Evolutionary conservation across 2,329 filamentous ascomycete species (phyloP).

Genomic region (Eutypella sp.): DNA sequence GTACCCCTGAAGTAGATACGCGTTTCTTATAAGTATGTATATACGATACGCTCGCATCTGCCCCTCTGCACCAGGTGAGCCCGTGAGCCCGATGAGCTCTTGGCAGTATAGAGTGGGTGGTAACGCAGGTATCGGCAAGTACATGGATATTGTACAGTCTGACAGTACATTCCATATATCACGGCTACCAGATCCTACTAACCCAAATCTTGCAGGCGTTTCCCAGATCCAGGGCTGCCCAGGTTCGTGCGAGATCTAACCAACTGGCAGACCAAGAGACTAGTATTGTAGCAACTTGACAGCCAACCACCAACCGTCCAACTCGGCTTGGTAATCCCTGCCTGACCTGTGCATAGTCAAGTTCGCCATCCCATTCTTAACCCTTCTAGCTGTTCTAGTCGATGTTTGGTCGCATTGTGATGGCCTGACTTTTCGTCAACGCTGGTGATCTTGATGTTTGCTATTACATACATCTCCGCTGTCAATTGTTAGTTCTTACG

Average conservation of each 20-base stretch:
- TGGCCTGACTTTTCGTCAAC: neutral
- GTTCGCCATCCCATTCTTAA: neutral
- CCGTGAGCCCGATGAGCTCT: no score
- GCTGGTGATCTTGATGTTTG: no score
- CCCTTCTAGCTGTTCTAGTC: neutral
- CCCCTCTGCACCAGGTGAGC: no score
- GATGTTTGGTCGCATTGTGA: neutral
- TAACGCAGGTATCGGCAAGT: no score
- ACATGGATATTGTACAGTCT: no score
- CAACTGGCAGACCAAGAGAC: neutral
- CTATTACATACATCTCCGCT: no score
- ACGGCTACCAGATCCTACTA: neutral
- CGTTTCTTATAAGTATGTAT: neutral
- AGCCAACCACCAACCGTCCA: no score
- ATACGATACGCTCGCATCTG: neutral
- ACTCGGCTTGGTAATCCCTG: no score
- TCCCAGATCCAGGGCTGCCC: neutral
- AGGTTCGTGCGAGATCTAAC: neutral
- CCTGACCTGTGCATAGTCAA: neutral
- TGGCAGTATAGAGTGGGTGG: no score
- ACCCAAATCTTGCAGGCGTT: neutral
- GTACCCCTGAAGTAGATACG: no score
- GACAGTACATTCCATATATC: neutral
- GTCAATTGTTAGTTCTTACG: no score
- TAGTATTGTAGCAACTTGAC: no score